Base-by-base conservation (phyloP, 805 yeast genomes). In the Dipodascus albidus region DNA sequence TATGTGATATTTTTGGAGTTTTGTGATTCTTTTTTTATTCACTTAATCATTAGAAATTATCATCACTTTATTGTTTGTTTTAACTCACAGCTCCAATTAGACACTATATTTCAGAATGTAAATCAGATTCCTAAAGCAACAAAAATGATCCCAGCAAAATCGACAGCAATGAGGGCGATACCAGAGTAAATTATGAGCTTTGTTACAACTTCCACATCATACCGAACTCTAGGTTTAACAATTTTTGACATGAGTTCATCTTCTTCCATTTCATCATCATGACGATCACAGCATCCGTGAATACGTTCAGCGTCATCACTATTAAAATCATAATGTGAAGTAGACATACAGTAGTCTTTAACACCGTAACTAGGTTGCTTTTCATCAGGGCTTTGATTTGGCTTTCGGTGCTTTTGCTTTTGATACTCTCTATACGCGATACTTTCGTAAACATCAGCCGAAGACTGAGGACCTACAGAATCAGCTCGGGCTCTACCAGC, bases 151-250 rank as follows among this genome's bases (percentile, higher is more conserved):
- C 57, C 58, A 21, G 58, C 53, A 17, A 53, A 31, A 47, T 55
- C 55, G 20, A 77, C 67, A 0, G 85, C 83, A 31, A 77, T 67
- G 23, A 73, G 61, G 0, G 93, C 77, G 24, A 91, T 80, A 0
- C 98, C 98, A 0, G 86, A 83, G 68, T 91, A 91, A 1, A 89
- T 85, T 17, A 85, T 68, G 57, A 86, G 70, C 61, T 95, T 75
- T 8, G 93, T 89, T 31, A 87, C 68, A 2, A 87, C 85, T 57
- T 85, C 91, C 27, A 85, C 82, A 54, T 82, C 89, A 59, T 83
- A 82, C 50, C 90, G 74, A 2, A 62, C 64, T 19, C 74, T 65
- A 1, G 71, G 72, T 11, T 55, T 58, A 27, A 56, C 59, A 27
- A 68, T 60, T 3, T 58, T 57, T 4, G 62, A 54, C 41, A 59